Evolutionary conservation across 2,329 filamentous ascomycete species (phyloP).

Genomic region (Penicillium corylophilum): DNA sequence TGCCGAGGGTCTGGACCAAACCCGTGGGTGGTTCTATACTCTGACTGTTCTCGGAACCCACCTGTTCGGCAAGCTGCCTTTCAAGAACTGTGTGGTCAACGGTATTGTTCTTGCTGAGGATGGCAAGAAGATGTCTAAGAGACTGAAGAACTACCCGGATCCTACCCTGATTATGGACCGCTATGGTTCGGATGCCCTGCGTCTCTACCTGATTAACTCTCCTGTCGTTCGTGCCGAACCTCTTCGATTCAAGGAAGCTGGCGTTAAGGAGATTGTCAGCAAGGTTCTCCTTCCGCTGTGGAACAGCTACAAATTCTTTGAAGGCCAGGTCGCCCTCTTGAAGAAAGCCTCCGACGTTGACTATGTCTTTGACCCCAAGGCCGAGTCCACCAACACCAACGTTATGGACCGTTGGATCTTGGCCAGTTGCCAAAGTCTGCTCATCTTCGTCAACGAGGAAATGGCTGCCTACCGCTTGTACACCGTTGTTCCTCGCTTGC

Average conservation of each 20-base stretch:
- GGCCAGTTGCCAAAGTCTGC: constrained; percentile 83
- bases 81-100: constrained; percentile 96
- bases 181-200: constrained; percentile 88
- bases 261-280: constrained; percentile 91
- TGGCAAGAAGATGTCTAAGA: constrained; percentile 98
- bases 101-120: constrained; percentile 91
- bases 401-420: constrained; percentile 97
- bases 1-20: constrained; percentile 89
- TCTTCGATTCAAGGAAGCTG: constrained; percentile 83
- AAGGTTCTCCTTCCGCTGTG: constrained; percentile 88
- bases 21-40: constrained; percentile 96
- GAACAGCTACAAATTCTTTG: constrained; percentile 98
- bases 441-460: constrained; percentile 89
- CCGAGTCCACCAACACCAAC: constrained; percentile 75
- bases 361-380: constrained; percentile 73
- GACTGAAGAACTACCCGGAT: constrained; percentile 93
- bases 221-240: constrained; percentile 91
- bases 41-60: constrained; percentile 84
- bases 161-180: constrained; percentile 77
- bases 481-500: constrained; percentile 83
- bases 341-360: constrained; percentile 81
- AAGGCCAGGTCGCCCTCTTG: constrained; percentile 77
- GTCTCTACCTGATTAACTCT: constrained; percentile 95
- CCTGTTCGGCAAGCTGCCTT: constrained; percentile 79
- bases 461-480: constrained; percentile 82